phyloP scores from a whole-genome alignment of 2,329 filamentous ascomycete species.

The Bimuria novae-zelandiae region DNA sequence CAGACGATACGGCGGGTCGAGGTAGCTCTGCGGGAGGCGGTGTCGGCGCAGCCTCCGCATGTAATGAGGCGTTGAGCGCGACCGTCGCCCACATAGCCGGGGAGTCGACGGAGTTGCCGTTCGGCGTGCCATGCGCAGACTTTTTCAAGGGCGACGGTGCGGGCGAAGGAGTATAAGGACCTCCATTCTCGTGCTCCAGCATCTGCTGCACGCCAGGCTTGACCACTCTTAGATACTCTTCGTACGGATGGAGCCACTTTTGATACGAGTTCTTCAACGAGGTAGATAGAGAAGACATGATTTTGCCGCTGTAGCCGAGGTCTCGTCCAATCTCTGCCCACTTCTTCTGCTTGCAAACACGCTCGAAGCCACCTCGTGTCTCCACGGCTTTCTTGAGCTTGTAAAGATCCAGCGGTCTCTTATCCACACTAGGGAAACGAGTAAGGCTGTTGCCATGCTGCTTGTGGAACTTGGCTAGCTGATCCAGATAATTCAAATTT shows the following conservation, averaged over 20 bases:
- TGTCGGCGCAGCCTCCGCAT: slow-evolving; percentile 38
- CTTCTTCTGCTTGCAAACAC: slow-evolving; percentile 96
- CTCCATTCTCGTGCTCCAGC: slow-evolving; percentile 89
- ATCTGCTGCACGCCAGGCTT: slow-evolving; percentile 98
- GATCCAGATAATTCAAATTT: slow-evolving; percentile 94
- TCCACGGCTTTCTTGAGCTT: slow-evolving; percentile 97
- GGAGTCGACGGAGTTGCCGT: slow-evolving; percentile 63
- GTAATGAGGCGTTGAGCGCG: slow-evolving; percentile 61
- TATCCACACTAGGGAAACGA: slow-evolving; percentile 94
- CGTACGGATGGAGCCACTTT: slow-evolving; percentile 94
- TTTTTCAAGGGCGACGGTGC: slow-evolving; percentile 73
- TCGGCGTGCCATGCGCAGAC: slow-evolving; percentile 55
- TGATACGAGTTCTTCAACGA: slow-evolving; percentile 98
- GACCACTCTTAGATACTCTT: slow-evolving; percentile 87
- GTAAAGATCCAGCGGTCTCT: slow-evolving; percentile 93
- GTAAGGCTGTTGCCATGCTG: slow-evolving; percentile 94
- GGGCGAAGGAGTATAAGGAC: slow-evolving; percentile 81
- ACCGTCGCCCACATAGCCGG: slow-evolving; percentile 65
- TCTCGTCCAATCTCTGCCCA: slow-evolving; percentile 99
- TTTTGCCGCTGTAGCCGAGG: slow-evolving; percentile 97
- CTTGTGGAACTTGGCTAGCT: slow-evolving; percentile 93
- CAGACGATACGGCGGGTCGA: slow-evolving; percentile 60
- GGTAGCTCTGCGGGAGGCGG: slow-evolving; percentile 59
- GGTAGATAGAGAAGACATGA: slow-evolving; percentile 98
- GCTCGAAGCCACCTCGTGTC: slow-evolving; percentile 89